A percentile compares a stretch with the other conserved stretches of the same genome.
These are phyloP conservation scores for Chimonanthus salicifolius DNA, from an alignment of 164 flowering plant genomes.

Conservation along the genomic window DNA sequence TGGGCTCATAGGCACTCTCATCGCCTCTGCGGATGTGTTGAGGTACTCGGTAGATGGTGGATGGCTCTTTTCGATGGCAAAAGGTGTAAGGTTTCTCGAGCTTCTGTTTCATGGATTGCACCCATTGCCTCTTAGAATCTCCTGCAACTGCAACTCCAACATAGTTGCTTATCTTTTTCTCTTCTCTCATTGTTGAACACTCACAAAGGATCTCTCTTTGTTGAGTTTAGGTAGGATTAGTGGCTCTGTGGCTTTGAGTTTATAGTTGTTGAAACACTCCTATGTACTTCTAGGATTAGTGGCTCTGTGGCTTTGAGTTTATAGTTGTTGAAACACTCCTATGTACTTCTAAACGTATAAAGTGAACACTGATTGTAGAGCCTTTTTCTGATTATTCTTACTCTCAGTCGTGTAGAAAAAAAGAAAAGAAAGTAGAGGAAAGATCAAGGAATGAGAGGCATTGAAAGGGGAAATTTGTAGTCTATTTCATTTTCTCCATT, in stretches of 20 bases:
- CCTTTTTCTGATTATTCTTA: no score
- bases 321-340: no score
- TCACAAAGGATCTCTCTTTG: neutral
- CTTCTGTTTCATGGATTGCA: neutral
- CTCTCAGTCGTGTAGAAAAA: no score
- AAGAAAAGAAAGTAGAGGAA: no score
- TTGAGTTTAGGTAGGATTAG: neutral
- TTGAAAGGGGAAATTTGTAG: no score
- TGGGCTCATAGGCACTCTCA: slow-evolving; percentile 9
- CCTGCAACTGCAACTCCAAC: neutral
- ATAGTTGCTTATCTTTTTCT: neutral
- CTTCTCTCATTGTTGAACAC: neutral
- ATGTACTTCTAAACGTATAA: no score
- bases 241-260: neutral
- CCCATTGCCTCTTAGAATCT: neutral
- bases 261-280: no score
- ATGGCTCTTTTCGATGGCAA: neutral
- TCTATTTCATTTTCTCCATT: no score
- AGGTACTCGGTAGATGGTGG: slow-evolving; percentile 16
- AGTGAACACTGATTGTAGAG: no score
- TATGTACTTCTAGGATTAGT: neutral
- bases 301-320: neutral
- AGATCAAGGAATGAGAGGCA: no score
- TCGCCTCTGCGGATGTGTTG: slow-evolving; percentile 6
- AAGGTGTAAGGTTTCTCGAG: neutral